These are phyloP conservation scores for Beauveria rudraprayagi DNA, from an alignment of 2,329 filamentous ascomycete species.

Conservation along the genomic window DNA sequence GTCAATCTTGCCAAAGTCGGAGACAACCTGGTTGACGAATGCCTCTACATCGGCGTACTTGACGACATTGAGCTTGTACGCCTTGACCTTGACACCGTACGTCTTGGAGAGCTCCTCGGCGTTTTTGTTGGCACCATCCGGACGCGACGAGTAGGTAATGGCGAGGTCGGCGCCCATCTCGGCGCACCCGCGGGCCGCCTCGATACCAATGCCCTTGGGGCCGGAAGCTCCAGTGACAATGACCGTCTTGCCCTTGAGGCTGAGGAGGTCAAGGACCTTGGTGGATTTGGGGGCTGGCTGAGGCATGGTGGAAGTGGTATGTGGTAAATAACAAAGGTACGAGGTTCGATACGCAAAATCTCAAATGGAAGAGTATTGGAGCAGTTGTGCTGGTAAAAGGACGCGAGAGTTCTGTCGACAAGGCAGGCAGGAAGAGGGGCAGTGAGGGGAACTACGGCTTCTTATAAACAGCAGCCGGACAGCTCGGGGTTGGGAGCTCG, in stretches of 20 bases:
- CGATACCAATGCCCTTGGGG: constrained; percentile 62
- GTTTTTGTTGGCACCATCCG: constrained; percentile 59
- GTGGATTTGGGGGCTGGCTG: constrained; percentile 47
- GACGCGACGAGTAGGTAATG: constrained; percentile 64
- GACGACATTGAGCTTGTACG: constrained; percentile 52
- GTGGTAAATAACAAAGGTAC: neutral
- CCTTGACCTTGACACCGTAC: constrained; percentile 60
- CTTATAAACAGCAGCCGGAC: constrained; percentile 6
- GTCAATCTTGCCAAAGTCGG: constrained; percentile 67
- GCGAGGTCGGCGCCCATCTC: constrained; percentile 65
- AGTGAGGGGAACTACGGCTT: neutral
- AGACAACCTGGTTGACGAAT: constrained; percentile 54
- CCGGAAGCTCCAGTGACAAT: constrained; percentile 63
- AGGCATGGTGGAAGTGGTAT: constrained; percentile 37
- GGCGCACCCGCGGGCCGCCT: constrained; percentile 60
- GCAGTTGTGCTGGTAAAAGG: neutral
- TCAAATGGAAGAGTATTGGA: neutral
- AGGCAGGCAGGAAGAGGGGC: neutral
- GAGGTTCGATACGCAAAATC: neutral
- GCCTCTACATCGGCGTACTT: constrained; percentile 43
- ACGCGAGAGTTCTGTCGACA: neutral
- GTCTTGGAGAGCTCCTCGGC: constrained; percentile 55
- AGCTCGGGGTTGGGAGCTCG: neutral
- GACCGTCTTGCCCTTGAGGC: constrained; percentile 64
- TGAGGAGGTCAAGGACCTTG: constrained; percentile 59